These are phyloP conservation scores for Ehretia macrophylla DNA, from an alignment of 257 asterid species.

Conservation along the genomic window DNA sequence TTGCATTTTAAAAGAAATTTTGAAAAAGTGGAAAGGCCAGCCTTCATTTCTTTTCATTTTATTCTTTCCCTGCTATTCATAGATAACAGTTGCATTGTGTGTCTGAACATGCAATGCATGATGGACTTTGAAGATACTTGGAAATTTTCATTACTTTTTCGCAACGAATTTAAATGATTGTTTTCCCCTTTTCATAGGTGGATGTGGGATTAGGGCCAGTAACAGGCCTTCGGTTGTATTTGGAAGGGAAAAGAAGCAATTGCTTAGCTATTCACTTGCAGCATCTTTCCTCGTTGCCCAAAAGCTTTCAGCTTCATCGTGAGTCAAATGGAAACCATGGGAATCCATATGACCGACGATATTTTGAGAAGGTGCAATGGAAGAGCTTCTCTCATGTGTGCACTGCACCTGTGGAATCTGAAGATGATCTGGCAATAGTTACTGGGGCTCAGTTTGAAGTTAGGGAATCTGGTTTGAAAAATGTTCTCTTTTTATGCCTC, in stretches of 20 bases:
- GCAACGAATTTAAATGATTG: not conserved
- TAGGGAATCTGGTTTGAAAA: slow-evolving; percentile 57
- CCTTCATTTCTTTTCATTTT: no score
- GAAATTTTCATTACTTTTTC: no score
- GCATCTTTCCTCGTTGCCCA: slow-evolving; percentile 70
- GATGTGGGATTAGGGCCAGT: slow-evolving; percentile 59
- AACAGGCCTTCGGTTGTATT: slow-evolving; percentile 63
- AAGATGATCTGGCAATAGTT: slow-evolving; percentile 58
- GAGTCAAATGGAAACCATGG: slow-evolving; percentile 18
- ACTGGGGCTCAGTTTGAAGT: slow-evolving; percentile 68
- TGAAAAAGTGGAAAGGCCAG: no score
- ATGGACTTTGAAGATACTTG: not conserved
- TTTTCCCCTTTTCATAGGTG: slow-evolving; percentile 34
- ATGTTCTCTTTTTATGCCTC: slow-evolving; percentile 53
- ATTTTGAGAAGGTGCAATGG: slow-evolving; percentile 73
- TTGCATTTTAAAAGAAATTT: no score
- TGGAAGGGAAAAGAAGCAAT: slow-evolving; percentile 74
- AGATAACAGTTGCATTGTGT: no score
- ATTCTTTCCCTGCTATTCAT: no score
- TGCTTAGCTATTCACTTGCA: slow-evolving; percentile 73
- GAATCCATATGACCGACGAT: slow-evolving; percentile 49
- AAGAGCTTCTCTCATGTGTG: slow-evolving; percentile 71
- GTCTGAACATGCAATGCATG: no score
- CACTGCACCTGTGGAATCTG: slow-evolving; percentile 66
- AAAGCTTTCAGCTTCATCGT: slow-evolving; percentile 52